A percentile compares a stretch with the other conserved stretches of the same genome.
Conservation (phyloP, 2,329 filamentous ascomycete genomes). For the Colletotrichum simmondsii region DNA sequence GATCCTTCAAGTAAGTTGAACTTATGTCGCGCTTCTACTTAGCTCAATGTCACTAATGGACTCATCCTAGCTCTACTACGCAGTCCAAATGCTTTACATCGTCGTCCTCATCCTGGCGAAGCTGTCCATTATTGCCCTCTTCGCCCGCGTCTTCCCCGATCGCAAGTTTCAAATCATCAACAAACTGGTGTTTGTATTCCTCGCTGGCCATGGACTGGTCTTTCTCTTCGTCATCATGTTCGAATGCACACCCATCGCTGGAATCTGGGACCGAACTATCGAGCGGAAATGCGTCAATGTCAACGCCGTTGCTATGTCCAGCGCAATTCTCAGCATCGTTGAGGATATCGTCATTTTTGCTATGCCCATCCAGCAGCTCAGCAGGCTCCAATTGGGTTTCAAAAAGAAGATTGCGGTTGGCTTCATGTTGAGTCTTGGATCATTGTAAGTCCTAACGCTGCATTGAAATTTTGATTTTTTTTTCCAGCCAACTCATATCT, state of each 20-base stretch:
- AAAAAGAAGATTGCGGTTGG: constrained; percentile 33
- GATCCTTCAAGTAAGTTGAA: constrained; percentile 8
- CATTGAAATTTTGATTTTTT: neutral
- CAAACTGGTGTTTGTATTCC: constrained; percentile 19
- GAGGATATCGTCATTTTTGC: constrained; percentile 32
- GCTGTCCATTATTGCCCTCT: constrained; percentile 39
- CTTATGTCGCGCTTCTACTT: too few species aligned
- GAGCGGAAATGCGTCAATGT: constrained; percentile 25
- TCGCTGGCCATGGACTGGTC: constrained; percentile 34
- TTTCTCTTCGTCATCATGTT: constrained; percentile 38
- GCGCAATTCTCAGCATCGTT: constrained; percentile 33
- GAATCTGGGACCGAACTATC: constrained; percentile 33
- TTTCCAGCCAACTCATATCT: neutral
- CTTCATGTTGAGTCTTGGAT: constrained; percentile 35
- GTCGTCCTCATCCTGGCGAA: constrained; percentile 38
- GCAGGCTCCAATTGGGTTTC: constrained; percentile 13
- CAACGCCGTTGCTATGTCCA: constrained; percentile 23
- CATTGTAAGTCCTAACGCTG: constrained; percentile 29
- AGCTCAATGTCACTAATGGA: neutral
- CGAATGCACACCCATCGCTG: constrained; percentile 33
- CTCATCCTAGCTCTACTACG: constrained; percentile 29
- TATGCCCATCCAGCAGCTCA: constrained; percentile 32
- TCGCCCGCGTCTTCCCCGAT: constrained; percentile 36
- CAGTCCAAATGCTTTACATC: constrained; percentile 38
- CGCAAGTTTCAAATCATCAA: constrained; percentile 34